Base-by-base conservation (phyloP, 1,139 yeast genomes). In the Protomyces macrosporus region DNA sequence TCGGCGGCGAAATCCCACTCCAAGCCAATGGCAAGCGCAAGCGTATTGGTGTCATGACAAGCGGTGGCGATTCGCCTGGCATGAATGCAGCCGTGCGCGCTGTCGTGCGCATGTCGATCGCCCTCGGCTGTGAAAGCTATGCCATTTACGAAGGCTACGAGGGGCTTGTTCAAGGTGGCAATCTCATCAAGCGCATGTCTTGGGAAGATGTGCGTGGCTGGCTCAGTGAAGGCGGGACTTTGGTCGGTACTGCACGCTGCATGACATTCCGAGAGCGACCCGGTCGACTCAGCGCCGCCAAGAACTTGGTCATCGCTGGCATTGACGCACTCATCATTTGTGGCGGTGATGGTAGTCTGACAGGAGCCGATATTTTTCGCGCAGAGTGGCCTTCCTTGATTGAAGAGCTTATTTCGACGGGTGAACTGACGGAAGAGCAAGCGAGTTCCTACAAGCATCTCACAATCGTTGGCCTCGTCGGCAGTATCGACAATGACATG, bases 51-150 rank as follows among this genome's bases (percentile, higher is more conserved):
- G 95, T 93, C 60, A 89, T 93, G 93, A 93, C 98, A 1, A 89
- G 97, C 1, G 98, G 98, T 70, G 98, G 98, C 74, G 98, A 91
- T 76, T 90, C 98, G 54, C 98, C 96, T 33, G 98, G 98, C 69
- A 93, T 93, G 98, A 90, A 91, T 75, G 91, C 97, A 1, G 88
- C 87, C 59, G 98, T 93, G 16, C 82, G 98, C 70, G 95, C 97
- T 1, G 95, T 93, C 65, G 96, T 93, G 6, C 82, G 98, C 70
- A 83, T 97, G 2, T 96, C 96, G 60, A 88, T 93, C 68, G 83
- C 80, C 76, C 82, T 84, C 67, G 95, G 90, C n/a, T 93, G 98
- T 76, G 95, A 89, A 70, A 91, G 95, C n/a, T 93, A 81, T 73
- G 98, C 95, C 30, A 85, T 93, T 67, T 87, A 85, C 78, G 98